phyloP scores from a whole-genome alignment of 2,329 filamentous ascomycete genomes.

The Akanthomyces dipterigenus region DNA sequence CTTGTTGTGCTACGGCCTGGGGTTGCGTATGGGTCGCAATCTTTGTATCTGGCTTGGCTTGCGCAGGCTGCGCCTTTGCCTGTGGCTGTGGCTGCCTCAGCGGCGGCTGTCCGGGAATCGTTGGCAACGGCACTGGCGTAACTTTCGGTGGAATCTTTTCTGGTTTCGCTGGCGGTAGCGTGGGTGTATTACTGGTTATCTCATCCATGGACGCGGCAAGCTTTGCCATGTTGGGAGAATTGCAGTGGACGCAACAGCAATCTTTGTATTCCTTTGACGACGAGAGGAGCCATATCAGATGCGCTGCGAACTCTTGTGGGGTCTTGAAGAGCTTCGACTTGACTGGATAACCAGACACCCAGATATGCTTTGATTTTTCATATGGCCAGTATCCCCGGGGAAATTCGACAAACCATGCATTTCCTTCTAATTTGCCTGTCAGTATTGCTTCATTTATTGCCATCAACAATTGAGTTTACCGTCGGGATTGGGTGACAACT shows the following conservation, averaged over 20 bases:
- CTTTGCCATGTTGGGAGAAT: constrained; percentile 24
- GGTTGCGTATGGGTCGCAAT: neutral
- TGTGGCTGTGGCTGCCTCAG: constrained; percentile 9
- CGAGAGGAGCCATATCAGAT: constrained; percentile 46
- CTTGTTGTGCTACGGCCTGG: constrained; percentile 1
- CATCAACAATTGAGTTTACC: constrained; percentile 21
- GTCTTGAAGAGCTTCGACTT: constrained; percentile 44
- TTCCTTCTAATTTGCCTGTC: constrained; percentile 28
- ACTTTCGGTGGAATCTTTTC: constrained; percentile 23
- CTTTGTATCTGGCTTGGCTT: constrained; percentile 13
- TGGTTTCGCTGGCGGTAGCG: constrained; percentile 12
- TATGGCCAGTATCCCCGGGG: constrained; percentile 41
- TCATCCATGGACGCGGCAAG: constrained; percentile 22
- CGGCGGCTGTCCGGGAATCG: constrained; percentile 24
- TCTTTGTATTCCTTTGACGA: constrained; percentile 40
- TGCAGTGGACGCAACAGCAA: constrained; percentile 47
- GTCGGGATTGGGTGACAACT: constrained; percentile 34
- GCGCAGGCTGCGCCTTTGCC: constrained; percentile 23
- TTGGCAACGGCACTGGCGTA: constrained; percentile 31
- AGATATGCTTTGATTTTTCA: constrained; percentile 41
- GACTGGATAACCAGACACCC: constrained; percentile 42
- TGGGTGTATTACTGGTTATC: constrained; percentile 16
- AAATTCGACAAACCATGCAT: constrained; percentile 38
- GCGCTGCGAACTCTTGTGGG: constrained; percentile 46
- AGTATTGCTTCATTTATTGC: neutral